Base-by-base conservation (phyloP, 2,329 filamentous ascomycete genomes). In the Periconia macrospinosa region DNA sequence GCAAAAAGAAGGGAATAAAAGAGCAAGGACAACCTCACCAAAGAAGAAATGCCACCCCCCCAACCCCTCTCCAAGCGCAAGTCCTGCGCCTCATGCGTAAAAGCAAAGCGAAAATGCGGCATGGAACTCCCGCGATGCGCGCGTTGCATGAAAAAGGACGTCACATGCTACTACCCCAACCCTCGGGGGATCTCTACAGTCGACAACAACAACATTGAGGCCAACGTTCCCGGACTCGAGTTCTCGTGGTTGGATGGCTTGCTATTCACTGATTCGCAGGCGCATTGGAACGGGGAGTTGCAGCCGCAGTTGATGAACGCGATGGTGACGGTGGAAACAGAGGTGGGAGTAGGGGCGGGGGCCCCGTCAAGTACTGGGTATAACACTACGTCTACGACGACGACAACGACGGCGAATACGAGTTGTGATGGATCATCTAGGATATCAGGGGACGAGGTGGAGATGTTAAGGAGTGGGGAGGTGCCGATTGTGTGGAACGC, bases 21-120 rank as follows among this genome's bases (percentile, higher is more conserved):
- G 33, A 37, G 33, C 7, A n/a, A 37, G 15, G 33, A 37, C 5
- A 37, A 37, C 33, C 11, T 5, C 33, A 6, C 33, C 11, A 10
- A 37, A 37, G 33, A 37, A 13, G 11, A 37, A 13, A 37, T 37
- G 33, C 11, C 11, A 37, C 11, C 33, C 5, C 33, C 33, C 33
- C 33, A 37, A 37, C 11, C 11, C 33, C 33, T n/a, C 33, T 14
- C 33, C 33, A 57, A 57, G 17, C 58, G 52, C 17, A 58, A 55
- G 20, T 60, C 58, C n/a, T 60, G 58, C 49, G 35, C 41, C 20
- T 47, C 35, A 14, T 60, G 58, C 33, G 50, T 58, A 10, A 55
- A 54, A 30, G 47, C 52, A 9, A 60, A 60, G 53, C 56, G 58
- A 30, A 60, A 51, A 42, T 60, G 56, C 51, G 56, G 55, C 41